These are phyloP conservation scores for Centella asiatica DNA, from an alignment of 129 eudicot species.

Conservation along the genomic window DNA sequence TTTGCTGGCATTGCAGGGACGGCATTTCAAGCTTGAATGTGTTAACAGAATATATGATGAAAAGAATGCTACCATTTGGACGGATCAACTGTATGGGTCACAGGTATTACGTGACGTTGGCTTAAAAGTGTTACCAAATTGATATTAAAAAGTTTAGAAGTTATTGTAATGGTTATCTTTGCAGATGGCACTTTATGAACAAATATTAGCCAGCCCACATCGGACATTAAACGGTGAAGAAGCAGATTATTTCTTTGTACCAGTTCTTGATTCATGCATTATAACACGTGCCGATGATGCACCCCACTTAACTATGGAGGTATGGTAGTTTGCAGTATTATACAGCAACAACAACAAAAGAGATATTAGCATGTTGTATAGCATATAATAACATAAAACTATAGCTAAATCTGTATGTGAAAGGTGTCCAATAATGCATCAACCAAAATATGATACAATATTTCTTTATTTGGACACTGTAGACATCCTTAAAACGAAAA, in stretches of 20 bases:
- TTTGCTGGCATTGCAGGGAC: slow-evolving; percentile 54
- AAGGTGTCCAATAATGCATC: not conserved
- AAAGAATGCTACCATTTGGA: slow-evolving; percentile 75
- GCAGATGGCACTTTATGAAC: slow-evolving; percentile 88
- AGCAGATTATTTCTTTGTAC: slow-evolving; percentile 95
- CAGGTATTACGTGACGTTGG: slow-evolving; percentile 47
- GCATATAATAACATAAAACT: not conserved
- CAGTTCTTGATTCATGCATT: slow-evolving; percentile 93
- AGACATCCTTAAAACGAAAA: too few species aligned
- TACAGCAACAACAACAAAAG: not conserved
- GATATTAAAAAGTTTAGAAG: not conserved
- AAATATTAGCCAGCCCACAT: slow-evolving; percentile 72
- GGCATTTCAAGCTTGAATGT: slow-evolving; percentile 85
- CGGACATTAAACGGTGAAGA: slow-evolving; percentile 89
- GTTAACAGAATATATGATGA: slow-evolving; percentile 83
- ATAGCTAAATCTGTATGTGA: not conserved
- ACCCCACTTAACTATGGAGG: slow-evolving; percentile 84
- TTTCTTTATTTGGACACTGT: too few species aligned
- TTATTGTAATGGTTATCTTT: slow-evolving; percentile 19
- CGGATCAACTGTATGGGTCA: slow-evolving; percentile 82
- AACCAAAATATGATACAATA: not conserved
- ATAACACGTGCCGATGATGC: slow-evolving; percentile 97
- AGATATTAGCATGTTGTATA: not conserved
- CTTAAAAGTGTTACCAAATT: not conserved
- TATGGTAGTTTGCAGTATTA: slow-evolving; percentile 20